Evolutionary conservation across 1,284 basidiomycete species (phyloP), one percentile per base, ranked within the genome.

Genomic region (Rhodotorula mucilaginosa): DNA sequence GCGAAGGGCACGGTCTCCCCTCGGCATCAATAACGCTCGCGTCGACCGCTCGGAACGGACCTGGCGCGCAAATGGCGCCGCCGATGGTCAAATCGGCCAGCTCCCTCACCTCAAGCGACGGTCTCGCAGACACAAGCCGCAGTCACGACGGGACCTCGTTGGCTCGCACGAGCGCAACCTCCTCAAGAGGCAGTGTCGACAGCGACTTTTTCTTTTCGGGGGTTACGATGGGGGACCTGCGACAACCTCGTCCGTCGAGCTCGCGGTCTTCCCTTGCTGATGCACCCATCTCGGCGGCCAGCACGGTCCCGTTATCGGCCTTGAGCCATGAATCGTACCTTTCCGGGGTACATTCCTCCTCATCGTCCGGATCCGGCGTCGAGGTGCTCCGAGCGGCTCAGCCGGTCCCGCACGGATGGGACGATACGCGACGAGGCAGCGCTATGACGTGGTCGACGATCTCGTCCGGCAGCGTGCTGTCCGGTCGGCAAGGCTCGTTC

Each of bases 161-260:
- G n/a, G 48, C 46, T 15, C 61, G 34, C 31, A 74, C 65, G 46
- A 70, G n/a, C 13, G 58, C 49, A n/a, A 60, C 65, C 26, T 72
- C 70, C 19, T 21, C 71, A 59, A 65, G 67, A 61, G 44, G 57
- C 44, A 64, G 63, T n/a, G 63, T 64, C 61, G 74, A 76, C 63
- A 72, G 74, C 67, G 70, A 74, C 62, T 76, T 74, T 46, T 76
- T 74, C 69, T 76, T 76, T 65, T 74, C 74, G 3, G 64, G 66
- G 4, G 23, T 13, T 2, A 34, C 66, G 3, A 6, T 60, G 1
- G 18, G 57, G 64, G 58, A 54, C 15, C 46, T 13, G 8, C 56
- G 51, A 18, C 48, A 44, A 8, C 13, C 15, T 15, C 3, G 7
- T 34, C 44, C 56, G 4, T 47, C 64, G 6, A 34, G 52, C 61